A percentile compares a stretch with the other conserved stretches of the same genome.
These are phyloP conservation scores for Paratinospora sagittata DNA, from an alignment of 164 flowering plant genomes.

Conservation along the genomic window DNA sequence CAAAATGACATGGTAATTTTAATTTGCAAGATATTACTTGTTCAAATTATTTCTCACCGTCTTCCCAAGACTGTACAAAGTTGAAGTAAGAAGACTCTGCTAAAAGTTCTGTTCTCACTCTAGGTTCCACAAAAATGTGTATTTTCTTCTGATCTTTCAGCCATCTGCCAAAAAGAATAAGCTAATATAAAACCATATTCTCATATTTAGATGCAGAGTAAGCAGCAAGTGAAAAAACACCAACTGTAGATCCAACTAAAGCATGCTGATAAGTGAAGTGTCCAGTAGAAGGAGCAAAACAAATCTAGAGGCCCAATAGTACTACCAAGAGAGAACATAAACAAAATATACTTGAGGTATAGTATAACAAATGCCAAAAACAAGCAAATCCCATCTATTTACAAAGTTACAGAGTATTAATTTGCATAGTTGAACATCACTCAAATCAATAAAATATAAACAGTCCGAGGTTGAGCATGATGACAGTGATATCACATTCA, in stretches of 20 bases:
- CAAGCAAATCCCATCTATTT: no score
- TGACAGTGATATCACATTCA: no score
- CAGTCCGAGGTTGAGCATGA: no score
- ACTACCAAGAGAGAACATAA: no score
- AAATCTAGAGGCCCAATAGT: no score
- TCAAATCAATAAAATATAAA: no score
- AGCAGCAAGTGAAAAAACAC: not conserved
- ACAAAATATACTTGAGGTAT: no score
- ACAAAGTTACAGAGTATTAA: no score
- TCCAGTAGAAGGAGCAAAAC: no score
- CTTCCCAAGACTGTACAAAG: conserved; percentile 82
- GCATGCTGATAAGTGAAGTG: no score
- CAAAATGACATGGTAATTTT: not conserved
- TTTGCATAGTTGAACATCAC: no score
- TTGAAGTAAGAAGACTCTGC: conserved; percentile 63
- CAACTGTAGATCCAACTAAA: not conserved
- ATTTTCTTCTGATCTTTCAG: conserved; percentile 63
- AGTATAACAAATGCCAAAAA: no score
- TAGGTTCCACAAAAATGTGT: conserved; percentile 79
- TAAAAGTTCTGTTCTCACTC: conserved; percentile 71
- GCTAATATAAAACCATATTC: conserved; percentile 1
- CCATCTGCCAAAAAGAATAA: conserved; percentile 59
- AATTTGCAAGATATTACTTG: not conserved
- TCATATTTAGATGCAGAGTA: not conserved
- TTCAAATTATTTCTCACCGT: conserved; percentile 45